These are phyloP conservation scores for Colletotrichum spaethianum DNA, from an alignment of 2,329 filamentous ascomycete genomes.

Conservation along the genomic window DNA sequence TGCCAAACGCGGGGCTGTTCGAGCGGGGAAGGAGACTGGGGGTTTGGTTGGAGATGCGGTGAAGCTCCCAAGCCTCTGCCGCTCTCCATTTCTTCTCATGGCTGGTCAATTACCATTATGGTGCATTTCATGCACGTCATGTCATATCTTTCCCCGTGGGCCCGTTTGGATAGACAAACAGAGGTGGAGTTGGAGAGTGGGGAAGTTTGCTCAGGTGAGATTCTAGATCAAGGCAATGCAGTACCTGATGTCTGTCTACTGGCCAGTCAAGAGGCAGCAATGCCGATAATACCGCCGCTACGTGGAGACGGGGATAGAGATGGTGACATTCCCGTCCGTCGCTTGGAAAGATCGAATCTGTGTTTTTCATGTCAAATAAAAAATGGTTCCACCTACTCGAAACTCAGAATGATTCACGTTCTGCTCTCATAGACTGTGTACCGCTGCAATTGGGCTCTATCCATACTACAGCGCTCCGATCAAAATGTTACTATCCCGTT, in stretches of 20 bases:
- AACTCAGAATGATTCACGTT: too few relatives aligned
- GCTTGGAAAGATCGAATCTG: background rate
- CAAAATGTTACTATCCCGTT: slow-evolving; percentile 35
- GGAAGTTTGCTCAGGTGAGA: background rate
- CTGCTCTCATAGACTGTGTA: background rate
- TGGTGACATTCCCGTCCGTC: slow-evolving; percentile 22
- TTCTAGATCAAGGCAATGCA: background rate
- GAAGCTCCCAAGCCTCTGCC: background rate
- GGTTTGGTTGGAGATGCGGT: slow-evolving; percentile 6
- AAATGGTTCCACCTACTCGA: background rate
- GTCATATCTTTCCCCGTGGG: background rate
- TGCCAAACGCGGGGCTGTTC: slow-evolving; percentile 32
- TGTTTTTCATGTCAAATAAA: slow-evolving; percentile 16
- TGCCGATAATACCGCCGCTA: slow-evolving; percentile 33
- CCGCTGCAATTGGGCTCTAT: background rate
- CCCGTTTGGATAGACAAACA: background rate
- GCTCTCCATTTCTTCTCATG: background rate
- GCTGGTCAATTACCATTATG: background rate
- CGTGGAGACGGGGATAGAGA: background rate
- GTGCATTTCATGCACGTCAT: slow-evolving; percentile 25
- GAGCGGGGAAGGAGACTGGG: slow-evolving; percentile 13
- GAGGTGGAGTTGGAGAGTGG: slow-evolving; percentile 14
- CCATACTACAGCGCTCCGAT: background rate
- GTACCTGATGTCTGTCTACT: slow-evolving; percentile 26
- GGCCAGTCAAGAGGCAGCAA: slow-evolving; percentile 36